Conservation (phyloP, 352 stramenopile genomes). For the Phytophthora macrochlamydospora region DNA sequence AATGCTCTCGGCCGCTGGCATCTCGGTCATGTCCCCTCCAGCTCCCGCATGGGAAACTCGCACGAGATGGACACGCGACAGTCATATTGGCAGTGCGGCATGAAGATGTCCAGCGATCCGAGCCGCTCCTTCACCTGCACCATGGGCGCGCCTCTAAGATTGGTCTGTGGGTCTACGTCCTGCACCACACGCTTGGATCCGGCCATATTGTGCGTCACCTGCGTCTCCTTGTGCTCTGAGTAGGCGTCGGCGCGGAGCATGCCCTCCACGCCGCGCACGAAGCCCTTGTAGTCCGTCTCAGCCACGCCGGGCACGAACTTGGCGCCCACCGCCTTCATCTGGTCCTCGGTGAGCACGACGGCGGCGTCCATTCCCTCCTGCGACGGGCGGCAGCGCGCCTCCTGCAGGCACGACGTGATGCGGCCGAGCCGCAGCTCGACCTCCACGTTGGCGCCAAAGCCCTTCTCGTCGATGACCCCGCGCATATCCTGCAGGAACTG, state of each 20-base stretch:
- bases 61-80: constrained; percentile 85
- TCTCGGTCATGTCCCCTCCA: constrained; percentile 63
- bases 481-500: constrained; percentile 85
- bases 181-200: constrained; percentile 82
- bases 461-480: constrained; percentile 75
- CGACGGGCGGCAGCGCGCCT: constrained; percentile 73
- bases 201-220: constrained; percentile 78
- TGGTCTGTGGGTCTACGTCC: constrained; percentile 68
- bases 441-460: constrained; percentile 78
- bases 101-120: constrained; percentile 85
- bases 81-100: constrained; percentile 86
- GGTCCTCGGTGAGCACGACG: constrained; percentile 68
- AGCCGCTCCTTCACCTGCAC: constrained; percentile 86
- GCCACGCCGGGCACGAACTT: constrained; percentile 82
- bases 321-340: constrained; percentile 81
- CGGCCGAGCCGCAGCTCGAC: constrained; percentile 84
- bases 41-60: constrained; percentile 66
- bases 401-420: constrained; percentile 80
- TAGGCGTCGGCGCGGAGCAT: constrained; percentile 77
- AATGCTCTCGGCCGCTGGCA: constrained; percentile 74
- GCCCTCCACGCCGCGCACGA: constrained; percentile 65
- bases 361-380: constrained; percentile 75
- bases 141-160: constrained; percentile 47
- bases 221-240: constrained; percentile 77
- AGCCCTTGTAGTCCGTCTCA: constrained; percentile 73